Percentiles rank a stretch among this genome's conserved stretches.
Evolutionary conservation across 164 flowering plant species (phyloP).

Genomic region (Cinnamomum chago): DNA sequence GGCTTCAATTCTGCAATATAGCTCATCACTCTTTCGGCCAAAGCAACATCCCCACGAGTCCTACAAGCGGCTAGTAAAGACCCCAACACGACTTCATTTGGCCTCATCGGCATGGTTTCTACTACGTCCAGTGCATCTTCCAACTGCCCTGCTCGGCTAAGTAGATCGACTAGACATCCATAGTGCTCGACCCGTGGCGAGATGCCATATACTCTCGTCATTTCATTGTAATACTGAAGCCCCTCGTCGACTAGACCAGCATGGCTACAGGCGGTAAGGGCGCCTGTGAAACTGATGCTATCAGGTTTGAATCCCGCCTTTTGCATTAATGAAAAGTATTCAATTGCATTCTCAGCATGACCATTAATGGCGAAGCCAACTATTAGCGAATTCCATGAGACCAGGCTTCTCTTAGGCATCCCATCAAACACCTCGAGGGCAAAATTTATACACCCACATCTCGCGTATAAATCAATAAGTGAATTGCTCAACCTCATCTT

Average conservation of each 20-base stretch:
- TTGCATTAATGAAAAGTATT: conserved; percentile 6
- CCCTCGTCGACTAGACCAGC: conserved; percentile 10
- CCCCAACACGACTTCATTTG: conserved; percentile 14
- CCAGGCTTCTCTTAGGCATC: conserved; percentile 5
- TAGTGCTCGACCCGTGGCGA: conserved; percentile 13
- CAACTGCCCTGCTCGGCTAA: conserved; percentile 14
- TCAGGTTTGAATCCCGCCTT: conserved; percentile 13
- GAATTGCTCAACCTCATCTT: conserved; percentile 9
- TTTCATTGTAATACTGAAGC: conserved; percentile 7
- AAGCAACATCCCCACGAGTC: conserved; percentile 8
- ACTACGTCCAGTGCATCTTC: conserved; percentile 9
- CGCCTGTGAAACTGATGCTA: conserved; percentile 11
- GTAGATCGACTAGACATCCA: conserved; percentile 15
- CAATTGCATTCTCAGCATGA: conserved; percentile 6
- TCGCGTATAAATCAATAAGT: conserved; percentile 11
- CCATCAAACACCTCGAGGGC: conserved; percentile 9
- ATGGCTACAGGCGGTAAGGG: conserved; percentile 16
- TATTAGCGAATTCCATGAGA: conserved; percentile 16
- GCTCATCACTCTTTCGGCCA: conserved; percentile 27
- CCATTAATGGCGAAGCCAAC: conserved; percentile 15
- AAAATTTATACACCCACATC: conserved; percentile 11
- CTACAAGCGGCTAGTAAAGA: conserved; percentile 15
- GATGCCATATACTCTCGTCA: conserved; percentile 6
- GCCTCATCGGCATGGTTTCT: conserved; percentile 12
- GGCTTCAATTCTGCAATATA: conserved; percentile 34